phyloP scores from a whole-genome alignment of 2,329 filamentous ascomycete genomes.

The Exophiala sp. region DNA sequence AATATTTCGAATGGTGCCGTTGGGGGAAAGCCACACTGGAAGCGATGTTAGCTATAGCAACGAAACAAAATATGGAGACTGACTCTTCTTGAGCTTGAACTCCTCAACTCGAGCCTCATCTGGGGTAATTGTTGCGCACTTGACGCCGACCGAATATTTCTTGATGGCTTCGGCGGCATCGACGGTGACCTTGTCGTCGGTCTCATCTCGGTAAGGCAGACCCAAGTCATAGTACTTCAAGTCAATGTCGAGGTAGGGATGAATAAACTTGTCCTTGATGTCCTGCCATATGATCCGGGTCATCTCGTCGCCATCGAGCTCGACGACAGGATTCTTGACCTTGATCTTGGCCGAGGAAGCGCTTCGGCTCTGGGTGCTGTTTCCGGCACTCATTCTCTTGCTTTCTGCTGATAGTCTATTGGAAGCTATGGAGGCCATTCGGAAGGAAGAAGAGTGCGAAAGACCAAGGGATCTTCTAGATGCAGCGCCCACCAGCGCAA shows the following conservation, averaged over 20 bases:
- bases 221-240: constrained; percentile 98
- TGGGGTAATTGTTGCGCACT: constrained; percentile 98
- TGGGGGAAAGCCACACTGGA: constrained; percentile 94
- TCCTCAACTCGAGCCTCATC: constrained; percentile 96
- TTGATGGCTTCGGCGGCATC: constrained; percentile 97
- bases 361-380: constrained; percentile 38
- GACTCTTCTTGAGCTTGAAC: constrained; percentile 98
- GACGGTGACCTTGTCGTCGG: constrained; percentile 90
- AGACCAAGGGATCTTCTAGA: constrained; percentile 14
- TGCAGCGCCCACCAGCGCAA: constrained; percentile 19
- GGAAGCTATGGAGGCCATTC: constrained; percentile 17
- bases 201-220: constrained; percentile 90
- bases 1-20: constrained; percentile 74
- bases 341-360: constrained; percentile 77
- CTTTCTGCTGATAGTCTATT: constrained; percentile 26
- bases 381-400: constrained; percentile 12
- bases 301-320: constrained; percentile 94
- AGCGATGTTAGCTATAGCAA: constrained; percentile 16
- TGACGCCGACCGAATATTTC: constrained; percentile 98
- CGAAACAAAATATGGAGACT: constrained; percentile 33
- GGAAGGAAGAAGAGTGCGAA: constrained; percentile 10
- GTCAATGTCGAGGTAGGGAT: constrained; percentile 81
- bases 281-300: constrained; percentile 98
- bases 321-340: constrained; percentile 98
- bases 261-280: constrained; percentile 84